phyloP scores from a whole-genome alignment of 805 yeast species.

The Schwanniomyces polymorphus region DNA sequence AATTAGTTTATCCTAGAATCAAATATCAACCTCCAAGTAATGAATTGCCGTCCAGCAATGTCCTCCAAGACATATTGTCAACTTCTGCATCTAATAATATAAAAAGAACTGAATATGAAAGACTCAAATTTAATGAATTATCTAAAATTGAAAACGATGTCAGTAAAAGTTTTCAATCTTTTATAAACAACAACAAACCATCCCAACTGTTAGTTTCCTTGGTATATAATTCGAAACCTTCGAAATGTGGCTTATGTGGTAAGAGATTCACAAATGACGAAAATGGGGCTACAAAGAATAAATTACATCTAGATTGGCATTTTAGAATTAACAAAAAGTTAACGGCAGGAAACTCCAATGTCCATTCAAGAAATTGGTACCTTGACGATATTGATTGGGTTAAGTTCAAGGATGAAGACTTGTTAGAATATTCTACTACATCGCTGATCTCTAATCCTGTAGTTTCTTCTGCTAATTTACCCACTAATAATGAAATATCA shows the following conservation, averaged over 20 bases:
- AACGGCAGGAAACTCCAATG: slow-evolving; percentile 28
- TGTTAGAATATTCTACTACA: slow-evolving; percentile 33
- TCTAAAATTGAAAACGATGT: slow-evolving; percentile 18
- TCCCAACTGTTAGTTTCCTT: slow-evolving; percentile 31
- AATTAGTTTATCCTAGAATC: slow-evolving; percentile 28
- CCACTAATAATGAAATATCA: slow-evolving; percentile 11
- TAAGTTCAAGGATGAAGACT: slow-evolving; percentile 64
- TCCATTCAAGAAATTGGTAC: slow-evolving; percentile 83
- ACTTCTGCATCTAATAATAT: slow-evolving; percentile 14
- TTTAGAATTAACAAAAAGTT: slow-evolving; percentile 84
- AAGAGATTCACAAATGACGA: slow-evolving; percentile 69
- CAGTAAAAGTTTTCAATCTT: slow-evolving; percentile 27
- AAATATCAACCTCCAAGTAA: slow-evolving; percentile 21
- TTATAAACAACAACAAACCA: slow-evolving; percentile 37
- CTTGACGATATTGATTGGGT: slow-evolving; percentile 72
- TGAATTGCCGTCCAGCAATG: slow-evolving; percentile 16
- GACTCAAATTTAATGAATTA: slow-evolving; percentile 30
- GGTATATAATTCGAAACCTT: slow-evolving; percentile 61
- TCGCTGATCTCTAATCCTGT: slow-evolving; percentile 3
- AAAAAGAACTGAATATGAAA: slow-evolving; percentile 33
- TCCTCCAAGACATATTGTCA: slow-evolving; percentile 22
- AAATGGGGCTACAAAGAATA: slow-evolving; percentile 52
- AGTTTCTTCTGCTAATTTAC: not conserved
- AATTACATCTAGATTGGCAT: slow-evolving; percentile 92
- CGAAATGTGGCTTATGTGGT: slow-evolving; percentile 89